Evolutionary conservation across 129 eudicot genomes (phyloP), one percentile per base, ranked within the genome.

Genomic region (Flaveria linearis): DNA sequence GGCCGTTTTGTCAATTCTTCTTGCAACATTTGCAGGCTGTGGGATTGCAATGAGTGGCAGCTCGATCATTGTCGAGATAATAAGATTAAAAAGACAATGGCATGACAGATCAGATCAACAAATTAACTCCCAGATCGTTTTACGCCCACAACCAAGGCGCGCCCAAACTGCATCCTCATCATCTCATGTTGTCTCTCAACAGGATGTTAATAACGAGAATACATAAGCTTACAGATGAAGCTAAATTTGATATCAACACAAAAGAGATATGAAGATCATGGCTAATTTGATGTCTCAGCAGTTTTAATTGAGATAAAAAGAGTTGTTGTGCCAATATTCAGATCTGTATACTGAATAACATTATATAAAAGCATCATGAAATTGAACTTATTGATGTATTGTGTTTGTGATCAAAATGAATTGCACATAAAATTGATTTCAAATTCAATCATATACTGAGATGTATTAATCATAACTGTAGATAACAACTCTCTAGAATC

Each of bases 31-130:
- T 76, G 89, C 89, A 0, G 98, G 98, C 7, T 88, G 86, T 75
- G 98, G 98, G 30, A 83, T 88, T 62, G 87, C 98, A 78, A 93
- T 93, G 98, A 85, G 98, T 60, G 97, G 87, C 10, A 88, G 92
- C 79, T 90, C 98, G 2, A 77, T 88, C 50, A 50, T 87, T 45
- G 87, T 93, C 12, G 98, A 90, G 83, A 39, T 90, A 60, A 12
- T 85, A 69, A 82, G 97, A 77, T 81, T 92, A 87, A 86, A 83
- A 81, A 77, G 89, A 51, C 72, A 83, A n/a, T 73, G 85, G 83
- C 68, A 46, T 0, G 79, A 74, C 26, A 30, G 42, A 46, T 76
- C 82, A 7, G 76, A 77, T 36, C 90, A 71, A 22, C 76, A 67
- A 23, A 76, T 70, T 51, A 72, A 73, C 23, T 67, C 85, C 50